Evolutionary conservation across 331 rosid species (phyloP).

Genomic region (Spiraea crenata): DNA sequence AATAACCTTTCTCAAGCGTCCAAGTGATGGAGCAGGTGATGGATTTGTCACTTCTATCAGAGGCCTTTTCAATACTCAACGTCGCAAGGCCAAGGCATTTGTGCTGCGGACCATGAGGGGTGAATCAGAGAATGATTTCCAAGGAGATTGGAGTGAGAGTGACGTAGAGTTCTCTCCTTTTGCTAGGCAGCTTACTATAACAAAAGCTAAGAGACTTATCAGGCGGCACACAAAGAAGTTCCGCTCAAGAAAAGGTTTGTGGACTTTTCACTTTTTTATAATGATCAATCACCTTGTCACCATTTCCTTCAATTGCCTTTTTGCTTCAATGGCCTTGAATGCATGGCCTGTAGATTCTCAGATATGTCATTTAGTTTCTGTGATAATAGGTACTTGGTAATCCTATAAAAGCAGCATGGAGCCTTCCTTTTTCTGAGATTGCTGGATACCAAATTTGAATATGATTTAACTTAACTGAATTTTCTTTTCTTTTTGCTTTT

Average conservation of each 20-base stretch:
- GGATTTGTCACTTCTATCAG: constrained; percentile 96
- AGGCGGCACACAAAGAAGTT: constrained; percentile 91
- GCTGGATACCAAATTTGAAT: neutral
- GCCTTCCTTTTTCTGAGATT: neutral
- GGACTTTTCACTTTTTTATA: neutral
- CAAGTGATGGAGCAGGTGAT: constrained; percentile 95
- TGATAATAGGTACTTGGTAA: neutral
- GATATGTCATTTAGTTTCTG: neutral
- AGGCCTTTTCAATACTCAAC: constrained; percentile 90
- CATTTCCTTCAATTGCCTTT: neutral
- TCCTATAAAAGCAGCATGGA: neutral
- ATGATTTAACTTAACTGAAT: constrained; percentile 20
- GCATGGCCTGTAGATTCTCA: neutral
- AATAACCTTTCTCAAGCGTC: constrained; percentile 81
- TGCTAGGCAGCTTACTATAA: constrained; percentile 93
- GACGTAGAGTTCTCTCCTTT: constrained; percentile 85
- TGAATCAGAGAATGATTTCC: constrained; percentile 89
- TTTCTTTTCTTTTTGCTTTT: constrained; percentile 5
- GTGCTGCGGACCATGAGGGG: constrained; percentile 96
- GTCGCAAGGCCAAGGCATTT: constrained; percentile 92
- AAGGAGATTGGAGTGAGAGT: constrained; percentile 95
- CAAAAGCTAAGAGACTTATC: constrained; percentile 85
- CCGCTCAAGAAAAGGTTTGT: constrained; percentile 84
- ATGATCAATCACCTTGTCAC: neutral
- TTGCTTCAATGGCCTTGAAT: neutral